Conservation (phyloP, 1,139 yeast genomes). For the Pichia sp. region DNA sequence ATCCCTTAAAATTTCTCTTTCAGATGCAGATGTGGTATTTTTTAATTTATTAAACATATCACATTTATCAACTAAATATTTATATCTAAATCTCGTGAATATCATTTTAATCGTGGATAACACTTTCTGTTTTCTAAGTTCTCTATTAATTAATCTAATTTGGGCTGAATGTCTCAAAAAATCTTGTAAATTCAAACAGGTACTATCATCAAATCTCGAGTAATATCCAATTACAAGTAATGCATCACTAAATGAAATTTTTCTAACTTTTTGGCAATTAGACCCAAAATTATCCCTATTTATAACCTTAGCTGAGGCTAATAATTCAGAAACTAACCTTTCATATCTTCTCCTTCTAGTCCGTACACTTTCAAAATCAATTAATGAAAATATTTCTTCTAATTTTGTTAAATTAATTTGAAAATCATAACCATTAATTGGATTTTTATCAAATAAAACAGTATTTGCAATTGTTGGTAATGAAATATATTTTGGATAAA, state of each 20-base stretch:
- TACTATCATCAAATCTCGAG: slow-evolving; percentile 61
- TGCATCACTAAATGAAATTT: slow-evolving; percentile 62
- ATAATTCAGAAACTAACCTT: slow-evolving; percentile 47
- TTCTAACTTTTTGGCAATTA: slow-evolving; percentile 30
- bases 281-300: slow-evolving; percentile 22
- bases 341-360: slow-evolving; percentile 49
- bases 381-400: slow-evolving; percentile 37
- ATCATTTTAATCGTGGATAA: slow-evolving; percentile 54
- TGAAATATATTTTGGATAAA: slow-evolving; percentile 47
- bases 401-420: slow-evolving; percentile 42
- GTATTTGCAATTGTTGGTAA: slow-evolving; percentile 43
- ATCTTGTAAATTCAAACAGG: slow-evolving; percentile 67
- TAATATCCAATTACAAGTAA: slow-evolving; percentile 70
- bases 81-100: slow-evolving; percentile 53
- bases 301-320: slow-evolving; percentile 4
- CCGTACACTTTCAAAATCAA: slow-evolving; percentile 51
- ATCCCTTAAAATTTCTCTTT: slow-evolving; percentile 8
- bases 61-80: slow-evolving; percentile 17
- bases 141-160: slow-evolving; percentile 52
- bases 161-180: slow-evolving; percentile 62
- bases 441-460: slow-evolving; percentile 43
- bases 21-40: background rate
- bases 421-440: slow-evolving; percentile 49
- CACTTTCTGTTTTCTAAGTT: slow-evolving; percentile 44
- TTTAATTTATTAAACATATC: slow-evolving; percentile 7